Percentiles rank a stretch among this genome's conserved stretches.
Evolutionary conservation across 1,284 basidiomycete genomes (phyloP).

Genomic region (Ceratobasidium sp.): DNA sequence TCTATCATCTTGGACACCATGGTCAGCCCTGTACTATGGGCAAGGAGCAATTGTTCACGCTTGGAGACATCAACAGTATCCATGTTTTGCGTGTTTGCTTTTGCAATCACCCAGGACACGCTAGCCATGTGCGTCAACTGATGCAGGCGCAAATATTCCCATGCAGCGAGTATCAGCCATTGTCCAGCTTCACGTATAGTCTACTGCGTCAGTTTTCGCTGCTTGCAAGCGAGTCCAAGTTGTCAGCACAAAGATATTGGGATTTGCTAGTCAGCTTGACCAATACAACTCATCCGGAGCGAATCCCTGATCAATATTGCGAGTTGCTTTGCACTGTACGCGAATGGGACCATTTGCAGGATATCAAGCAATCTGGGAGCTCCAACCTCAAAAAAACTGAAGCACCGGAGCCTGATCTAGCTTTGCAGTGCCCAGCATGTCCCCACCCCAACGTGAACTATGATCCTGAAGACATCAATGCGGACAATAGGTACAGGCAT

Average conservation of each 20-base stretch:
- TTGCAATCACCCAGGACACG: not conserved
- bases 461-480: not conserved
- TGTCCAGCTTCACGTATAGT: not conserved
- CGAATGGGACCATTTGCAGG: not conserved
- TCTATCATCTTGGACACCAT: not conserved
- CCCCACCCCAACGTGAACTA: not conserved
- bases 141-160: not conserved
- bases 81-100: not conserved
- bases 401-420: not conserved
- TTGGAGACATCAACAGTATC: not conserved
- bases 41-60: not conserved
- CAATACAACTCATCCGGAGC: no score
- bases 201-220: not conserved
- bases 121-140: not conserved
- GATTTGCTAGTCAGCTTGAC: not conserved
- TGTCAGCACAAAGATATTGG: not conserved
- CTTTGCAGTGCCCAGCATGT: conserved; percentile 2
- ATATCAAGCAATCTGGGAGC: not conserved
- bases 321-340: not conserved
- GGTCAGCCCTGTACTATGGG: not conserved
- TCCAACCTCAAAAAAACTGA: not conserved
- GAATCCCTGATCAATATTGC: not conserved
- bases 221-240: not conserved
- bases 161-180: not conserved
- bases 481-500: no score